These are phyloP conservation scores for Rhodotorula mucilaginosa DNA, from an alignment of 1,284 basidiomycete genomes.

Conservation along the genomic window DNA sequence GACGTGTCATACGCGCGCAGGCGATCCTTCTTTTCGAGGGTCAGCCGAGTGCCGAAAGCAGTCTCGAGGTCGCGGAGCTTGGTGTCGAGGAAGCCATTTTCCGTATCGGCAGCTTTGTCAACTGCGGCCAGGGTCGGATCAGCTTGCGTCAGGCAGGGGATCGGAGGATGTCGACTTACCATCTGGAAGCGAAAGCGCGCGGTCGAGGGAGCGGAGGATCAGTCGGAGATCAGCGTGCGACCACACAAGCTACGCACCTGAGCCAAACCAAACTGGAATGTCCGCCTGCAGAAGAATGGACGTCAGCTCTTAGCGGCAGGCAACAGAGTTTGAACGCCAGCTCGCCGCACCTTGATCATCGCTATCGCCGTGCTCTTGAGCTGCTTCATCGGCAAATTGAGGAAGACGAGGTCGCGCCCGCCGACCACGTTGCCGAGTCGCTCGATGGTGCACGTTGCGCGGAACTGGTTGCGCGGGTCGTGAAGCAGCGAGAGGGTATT, in stretches of 20 bases:
- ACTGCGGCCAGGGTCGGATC: background rate
- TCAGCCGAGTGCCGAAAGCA: conserved; percentile 61
- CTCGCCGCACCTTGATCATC: conserved; percentile 41
- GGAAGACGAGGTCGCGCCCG: conserved; percentile 68
- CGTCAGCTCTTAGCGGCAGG: too few relatives aligned
- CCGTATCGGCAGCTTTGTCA: conserved; percentile 45
- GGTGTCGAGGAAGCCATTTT: conserved; percentile 55
- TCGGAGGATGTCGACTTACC: too few relatives aligned
- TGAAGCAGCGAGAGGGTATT: conserved; percentile 89
- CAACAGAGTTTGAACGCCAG: too few relatives aligned
- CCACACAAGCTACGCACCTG: conserved; percentile 43
- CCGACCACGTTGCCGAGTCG: conserved; percentile 90
- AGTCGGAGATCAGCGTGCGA: too few relatives aligned
- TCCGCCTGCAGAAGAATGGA: conserved; percentile 44
- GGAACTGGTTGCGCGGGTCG: conserved; percentile 81
- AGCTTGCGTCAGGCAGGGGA: too few relatives aligned
- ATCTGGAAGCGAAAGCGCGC: conserved; percentile 41
- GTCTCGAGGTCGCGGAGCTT: conserved; percentile 54
- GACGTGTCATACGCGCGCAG: conserved; percentile 74
- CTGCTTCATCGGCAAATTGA: conserved; percentile 77
- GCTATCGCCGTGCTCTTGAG: conserved; percentile 72
- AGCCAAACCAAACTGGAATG: conserved; percentile 72
- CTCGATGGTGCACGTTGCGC: conserved; percentile 83
- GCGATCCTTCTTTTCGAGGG: conserved; percentile 76
- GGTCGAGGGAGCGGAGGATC: conserved; percentile 48